These are phyloP conservation scores for Fusarium sororula DNA, from an alignment of 2,329 filamentous ascomycete species.

Conservation along the genomic window DNA sequence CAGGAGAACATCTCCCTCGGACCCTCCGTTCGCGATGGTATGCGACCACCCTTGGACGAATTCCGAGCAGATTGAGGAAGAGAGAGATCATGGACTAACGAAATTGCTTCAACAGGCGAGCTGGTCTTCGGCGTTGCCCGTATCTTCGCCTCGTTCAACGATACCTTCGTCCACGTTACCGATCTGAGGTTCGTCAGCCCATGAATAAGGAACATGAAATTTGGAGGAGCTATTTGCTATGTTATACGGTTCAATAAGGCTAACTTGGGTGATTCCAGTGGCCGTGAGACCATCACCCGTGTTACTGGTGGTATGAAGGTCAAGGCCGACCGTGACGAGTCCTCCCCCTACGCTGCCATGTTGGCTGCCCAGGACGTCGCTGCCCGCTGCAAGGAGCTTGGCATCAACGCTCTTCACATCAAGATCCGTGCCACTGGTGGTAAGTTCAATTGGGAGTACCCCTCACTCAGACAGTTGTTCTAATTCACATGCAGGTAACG, in stretches of 20 bases:
- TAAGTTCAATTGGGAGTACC: conserved; percentile 55
- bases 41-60: conserved; percentile 43
- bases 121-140: conserved; percentile 98
- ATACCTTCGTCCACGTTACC: conserved; percentile 98
- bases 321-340: conserved; percentile 99
- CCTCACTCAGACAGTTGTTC: neutral
- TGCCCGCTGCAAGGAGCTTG: conserved; percentile 78
- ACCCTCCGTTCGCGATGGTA: conserved; percentile 95
- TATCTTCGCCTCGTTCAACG: conserved; percentile 94
- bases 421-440: conserved; percentile 99
- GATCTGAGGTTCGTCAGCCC: conserved; percentile 83
- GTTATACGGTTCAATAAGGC: conserved; percentile 38
- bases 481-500: conserved; percentile 73
- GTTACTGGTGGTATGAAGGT: conserved; percentile 99
- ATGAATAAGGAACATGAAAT: conserved; percentile 28
- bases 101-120: conserved; percentile 72
- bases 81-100: conserved; percentile 21
- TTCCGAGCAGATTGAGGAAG: neutral
- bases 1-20: conserved; percentile 99
- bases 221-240: conserved; percentile 3
- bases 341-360: conserved; percentile 99
- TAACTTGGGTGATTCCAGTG: conserved; percentile 74
- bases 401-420: conserved; percentile 95
- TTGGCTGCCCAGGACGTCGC: conserved; percentile 99
- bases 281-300: conserved; percentile 99